Evolutionary conservation across 192 early-diverging fungal species (phyloP).

Genomic region (Lobosporangium transversale): DNA sequence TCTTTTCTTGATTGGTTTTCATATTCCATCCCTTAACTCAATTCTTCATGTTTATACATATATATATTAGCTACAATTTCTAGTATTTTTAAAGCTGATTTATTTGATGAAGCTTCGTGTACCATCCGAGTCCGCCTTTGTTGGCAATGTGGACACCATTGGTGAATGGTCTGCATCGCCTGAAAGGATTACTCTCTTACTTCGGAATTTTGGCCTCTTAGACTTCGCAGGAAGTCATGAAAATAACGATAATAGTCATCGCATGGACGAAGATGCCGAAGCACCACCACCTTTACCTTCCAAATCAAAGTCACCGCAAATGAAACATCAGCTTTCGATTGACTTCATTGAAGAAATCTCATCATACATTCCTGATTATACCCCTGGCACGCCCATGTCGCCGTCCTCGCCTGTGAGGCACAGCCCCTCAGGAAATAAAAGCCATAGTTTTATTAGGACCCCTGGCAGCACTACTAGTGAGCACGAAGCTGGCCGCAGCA

Average conservation of each 20-base stretch:
- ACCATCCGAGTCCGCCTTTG: neutral
- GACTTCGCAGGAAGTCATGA: no score
- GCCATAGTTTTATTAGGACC: no score
- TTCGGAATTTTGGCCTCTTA: conserved; percentile 11
- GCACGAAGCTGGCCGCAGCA: neutral
- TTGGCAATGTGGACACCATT: neutral
- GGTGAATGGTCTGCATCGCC: conserved; percentile 11
- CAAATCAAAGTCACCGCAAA: neutral
- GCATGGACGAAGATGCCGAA: neutral
- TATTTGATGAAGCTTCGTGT: neutral
- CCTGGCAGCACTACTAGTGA: neutral
- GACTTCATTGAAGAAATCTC: no score
- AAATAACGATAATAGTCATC: conserved; percentile 4
- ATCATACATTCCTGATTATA: no score
- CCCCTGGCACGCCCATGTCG: no score
- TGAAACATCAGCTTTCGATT: neutral
- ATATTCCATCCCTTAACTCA: neutral
- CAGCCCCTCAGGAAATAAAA: no score
- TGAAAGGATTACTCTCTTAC: conserved; percentile 5
- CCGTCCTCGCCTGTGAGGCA: no score
- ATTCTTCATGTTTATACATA: neutral
- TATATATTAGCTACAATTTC: neutral
- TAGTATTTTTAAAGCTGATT: neutral
- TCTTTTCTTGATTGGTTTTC: neutral
- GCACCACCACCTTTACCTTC: neutral